Evolutionary conservation across 805 yeast genomes (phyloP).

Genomic region (Isabelozyma rhagii): DNA sequence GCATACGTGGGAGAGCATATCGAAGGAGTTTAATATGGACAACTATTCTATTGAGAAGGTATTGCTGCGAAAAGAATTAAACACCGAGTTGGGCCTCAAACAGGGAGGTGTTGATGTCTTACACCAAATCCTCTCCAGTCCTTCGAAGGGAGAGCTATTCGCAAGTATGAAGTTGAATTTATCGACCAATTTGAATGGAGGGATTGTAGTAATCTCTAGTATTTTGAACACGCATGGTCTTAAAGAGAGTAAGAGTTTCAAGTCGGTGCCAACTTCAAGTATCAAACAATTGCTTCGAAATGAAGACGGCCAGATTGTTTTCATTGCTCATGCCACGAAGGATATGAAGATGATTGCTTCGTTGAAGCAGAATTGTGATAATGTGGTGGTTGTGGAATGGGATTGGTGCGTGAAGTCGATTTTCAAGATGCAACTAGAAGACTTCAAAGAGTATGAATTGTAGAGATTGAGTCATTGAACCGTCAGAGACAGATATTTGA

Average conservation of each 20-base stretch:
- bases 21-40: slow-evolving; percentile 19
- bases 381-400: slow-evolving; percentile 49
- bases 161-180: slow-evolving; percentile 49
- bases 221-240: slow-evolving; percentile 64
- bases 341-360: slow-evolving; percentile 28
- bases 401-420: slow-evolving; percentile 60
- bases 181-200: slow-evolving; percentile 59
- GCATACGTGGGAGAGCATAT: slow-evolving; percentile 10
- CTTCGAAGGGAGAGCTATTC: slow-evolving; percentile 40
- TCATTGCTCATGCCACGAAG: slow-evolving; percentile 32
- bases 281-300: slow-evolving; percentile 13
- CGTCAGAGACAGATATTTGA: too few relatives aligned
- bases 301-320: slow-evolving; percentile 12
- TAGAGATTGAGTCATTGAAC: slow-evolving; percentile 1
- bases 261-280: slow-evolving; percentile 6
- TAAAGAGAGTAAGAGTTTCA: slow-evolving; percentile 18
- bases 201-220: slow-evolving; percentile 50
- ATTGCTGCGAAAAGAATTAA: slow-evolving; percentile 24
- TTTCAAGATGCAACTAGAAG: slow-evolving; percentile 41
- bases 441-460: slow-evolving; percentile 15
- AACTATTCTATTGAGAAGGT: slow-evolving; percentile 36
- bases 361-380: slow-evolving; percentile 12
- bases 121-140: slow-evolving; percentile 12
- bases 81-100: slow-evolving; percentile 23
- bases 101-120: slow-evolving; percentile 11